Evolutionary conservation across 129 eudicot species (phyloP).

Genomic region (Oenanthe sinensis): DNA sequence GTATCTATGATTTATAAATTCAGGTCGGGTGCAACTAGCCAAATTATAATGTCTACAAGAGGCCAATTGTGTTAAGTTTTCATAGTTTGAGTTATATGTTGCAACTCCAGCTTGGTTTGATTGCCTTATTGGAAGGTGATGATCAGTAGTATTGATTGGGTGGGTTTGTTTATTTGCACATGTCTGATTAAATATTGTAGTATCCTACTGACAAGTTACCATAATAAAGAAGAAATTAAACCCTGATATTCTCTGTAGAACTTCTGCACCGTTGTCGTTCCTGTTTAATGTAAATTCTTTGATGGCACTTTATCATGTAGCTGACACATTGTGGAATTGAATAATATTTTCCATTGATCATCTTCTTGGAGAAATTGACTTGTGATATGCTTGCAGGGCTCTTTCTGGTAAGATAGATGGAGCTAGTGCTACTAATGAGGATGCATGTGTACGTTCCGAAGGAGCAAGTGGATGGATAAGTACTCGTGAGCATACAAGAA

Average conservation of each 20-base stretch:
- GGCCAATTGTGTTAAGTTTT: neutral
- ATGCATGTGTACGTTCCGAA: constrained; percentile 16
- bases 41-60: neutral
- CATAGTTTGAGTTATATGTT: neutral
- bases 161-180: neutral
- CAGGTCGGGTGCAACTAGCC: neutral
- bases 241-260: neutral
- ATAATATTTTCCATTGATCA: neutral
- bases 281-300: neutral
- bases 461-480: constrained; percentile 58
- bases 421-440: constrained; percentile 16
- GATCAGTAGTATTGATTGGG: neutral
- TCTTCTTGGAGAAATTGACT: neutral
- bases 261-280: neutral
- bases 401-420: constrained; percentile 21
- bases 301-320: neutral
- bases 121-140: neutral
- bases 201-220: neutral
- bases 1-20: neutral
- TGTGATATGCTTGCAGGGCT: constrained; percentile 26
- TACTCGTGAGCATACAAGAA: constrained; percentile 33
- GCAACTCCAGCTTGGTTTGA: neutral
- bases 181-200: neutral
- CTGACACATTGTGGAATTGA: neutral
- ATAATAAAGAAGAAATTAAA: neutral